Evolutionary conservation across 192 early-diverging fungal genomes (phyloP).

Genomic region (Backusella parvicylindrica): DNA sequence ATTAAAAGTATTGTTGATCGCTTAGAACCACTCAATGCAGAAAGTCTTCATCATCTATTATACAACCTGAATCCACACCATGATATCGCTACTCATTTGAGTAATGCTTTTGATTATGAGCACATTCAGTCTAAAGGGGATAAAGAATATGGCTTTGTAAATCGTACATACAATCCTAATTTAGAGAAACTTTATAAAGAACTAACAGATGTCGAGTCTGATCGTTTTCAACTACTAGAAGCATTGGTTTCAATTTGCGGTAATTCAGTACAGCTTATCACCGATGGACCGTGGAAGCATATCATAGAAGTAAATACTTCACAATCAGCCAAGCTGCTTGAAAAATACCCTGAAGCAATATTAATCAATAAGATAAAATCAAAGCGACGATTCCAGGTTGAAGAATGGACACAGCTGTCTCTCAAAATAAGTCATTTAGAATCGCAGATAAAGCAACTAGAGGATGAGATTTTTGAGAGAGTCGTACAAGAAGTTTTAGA

Average conservation of each 20-base stretch:
- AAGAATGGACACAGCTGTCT: constrained; percentile 56
- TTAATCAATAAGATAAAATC: constrained; percentile 48
- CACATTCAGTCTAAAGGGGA: constrained; percentile 34
- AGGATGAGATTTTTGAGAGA: constrained; percentile 51
- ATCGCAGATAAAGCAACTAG: constrained; percentile 43
- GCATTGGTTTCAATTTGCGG: constrained; percentile 37
- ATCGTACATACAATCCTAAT: constrained; percentile 36
- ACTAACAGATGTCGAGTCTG: constrained; percentile 39
- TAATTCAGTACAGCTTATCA: constrained; percentile 41
- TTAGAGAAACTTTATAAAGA: constrained; percentile 38
- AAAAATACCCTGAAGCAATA: constrained; percentile 24
- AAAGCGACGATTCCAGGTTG: constrained; percentile 50
- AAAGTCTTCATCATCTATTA: constrained; percentile 19
- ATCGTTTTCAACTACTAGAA: constrained; percentile 38
- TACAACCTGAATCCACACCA: constrained; percentile 40
- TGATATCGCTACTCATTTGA: constrained; percentile 37
- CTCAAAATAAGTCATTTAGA: constrained; percentile 48
- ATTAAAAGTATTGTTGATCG: constrained; percentile 40
- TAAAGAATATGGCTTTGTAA: constrained; percentile 49
- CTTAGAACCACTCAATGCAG: constrained; percentile 12
- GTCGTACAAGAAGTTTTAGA: constrained; percentile 38
- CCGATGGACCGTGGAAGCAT: constrained; percentile 38
- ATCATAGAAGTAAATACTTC: constrained; percentile 53
- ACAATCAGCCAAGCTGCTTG: constrained; percentile 37
- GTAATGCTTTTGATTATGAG: constrained; percentile 43